phyloP scores from a whole-genome alignment of 805 yeast species.

The Ogataea ganodermae region DNA sequence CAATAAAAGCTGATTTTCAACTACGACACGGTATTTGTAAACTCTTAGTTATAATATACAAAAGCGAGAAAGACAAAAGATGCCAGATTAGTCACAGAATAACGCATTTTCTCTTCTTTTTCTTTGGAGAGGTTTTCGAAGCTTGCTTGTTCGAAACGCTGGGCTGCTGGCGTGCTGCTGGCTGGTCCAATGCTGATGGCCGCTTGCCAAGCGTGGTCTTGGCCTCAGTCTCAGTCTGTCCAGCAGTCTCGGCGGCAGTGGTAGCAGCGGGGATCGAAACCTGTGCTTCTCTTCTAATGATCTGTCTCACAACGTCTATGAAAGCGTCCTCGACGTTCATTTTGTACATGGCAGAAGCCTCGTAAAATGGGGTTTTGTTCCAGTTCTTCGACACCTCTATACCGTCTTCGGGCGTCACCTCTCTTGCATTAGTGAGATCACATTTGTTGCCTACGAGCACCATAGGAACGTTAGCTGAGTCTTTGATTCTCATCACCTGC shows the following conservation, averaged over 20 bases:
- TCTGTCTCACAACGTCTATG: slow-evolving; percentile 84
- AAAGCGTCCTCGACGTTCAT: slow-evolving; percentile 91
- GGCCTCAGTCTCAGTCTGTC: slow-evolving; percentile 10
- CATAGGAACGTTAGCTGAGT: slow-evolving; percentile 76
- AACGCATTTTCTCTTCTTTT: slow-evolving; percentile 25
- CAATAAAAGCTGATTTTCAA: not conserved
- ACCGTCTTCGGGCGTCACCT: slow-evolving; percentile 79
- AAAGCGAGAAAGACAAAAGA: not conserved
- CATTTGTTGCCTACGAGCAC: slow-evolving; percentile 90
- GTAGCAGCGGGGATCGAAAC: slow-evolving; percentile 14
- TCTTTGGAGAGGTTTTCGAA: slow-evolving; percentile 8
- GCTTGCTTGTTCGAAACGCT: slow-evolving; percentile 1
- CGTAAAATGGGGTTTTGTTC: slow-evolving; percentile 91
- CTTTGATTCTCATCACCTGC: slow-evolving; percentile 84
- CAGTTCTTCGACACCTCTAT: slow-evolving; percentile 78
- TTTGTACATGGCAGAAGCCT: slow-evolving; percentile 88
- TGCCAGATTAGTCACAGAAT: slow-evolving; percentile 12
- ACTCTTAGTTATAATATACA: slow-evolving; percentile 2
- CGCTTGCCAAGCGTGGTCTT: slow-evolving; percentile 6
- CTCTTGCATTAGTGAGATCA: slow-evolving; percentile 75
- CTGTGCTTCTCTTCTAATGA: slow-evolving; percentile 69
- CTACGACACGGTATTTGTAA: not conserved
- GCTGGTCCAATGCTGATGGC: slow-evolving; percentile 8
- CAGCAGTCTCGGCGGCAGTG: slow-evolving; percentile 8
- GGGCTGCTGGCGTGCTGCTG: not conserved